phyloP scores from a whole-genome alignment of 352 stramenopile species.

The Phytophthora niederhauseri region DNA sequence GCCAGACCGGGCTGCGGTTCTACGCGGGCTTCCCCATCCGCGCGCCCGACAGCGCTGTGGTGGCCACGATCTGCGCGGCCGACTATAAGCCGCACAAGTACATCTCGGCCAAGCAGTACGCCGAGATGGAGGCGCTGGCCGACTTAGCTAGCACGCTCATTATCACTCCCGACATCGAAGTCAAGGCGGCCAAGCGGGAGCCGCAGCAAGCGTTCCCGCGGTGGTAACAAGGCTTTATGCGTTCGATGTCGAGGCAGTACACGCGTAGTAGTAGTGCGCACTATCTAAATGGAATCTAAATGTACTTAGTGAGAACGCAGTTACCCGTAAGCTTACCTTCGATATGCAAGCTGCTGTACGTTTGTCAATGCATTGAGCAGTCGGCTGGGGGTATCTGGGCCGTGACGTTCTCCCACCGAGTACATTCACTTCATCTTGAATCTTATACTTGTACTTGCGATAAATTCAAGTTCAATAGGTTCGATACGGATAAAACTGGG shows the following conservation, averaged over 20 bases:
- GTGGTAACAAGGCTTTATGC: constrained; percentile 6
- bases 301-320: constrained; percentile 4
- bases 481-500: too few relatives aligned
- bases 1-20: constrained; percentile 58
- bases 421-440: too few relatives aligned
- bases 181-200: constrained; percentile 20
- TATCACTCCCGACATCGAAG: constrained; percentile 31
- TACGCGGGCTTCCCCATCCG: constrained; percentile 73
- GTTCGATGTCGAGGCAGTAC: constrained; percentile 18
- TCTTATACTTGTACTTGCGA: too few relatives aligned
- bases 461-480: too few relatives aligned
- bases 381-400: too few relatives aligned
- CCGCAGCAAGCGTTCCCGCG: constrained; percentile 15
- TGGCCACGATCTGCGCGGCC: constrained; percentile 61
- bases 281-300: constrained; percentile 28
- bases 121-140: constrained; percentile 68
- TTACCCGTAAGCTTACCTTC: background rate
- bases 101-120: constrained; percentile 77
- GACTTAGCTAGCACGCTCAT: constrained; percentile 54
- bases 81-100: constrained; percentile 62
- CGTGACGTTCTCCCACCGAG: too few relatives aligned
- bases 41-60: constrained; percentile 51
- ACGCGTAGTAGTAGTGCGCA: background rate
- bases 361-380: too few relatives aligned
- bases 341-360: too few relatives aligned